Conservation (phyloP, 352 stramenopile genomes). For the Pythium chondricola region DNA sequence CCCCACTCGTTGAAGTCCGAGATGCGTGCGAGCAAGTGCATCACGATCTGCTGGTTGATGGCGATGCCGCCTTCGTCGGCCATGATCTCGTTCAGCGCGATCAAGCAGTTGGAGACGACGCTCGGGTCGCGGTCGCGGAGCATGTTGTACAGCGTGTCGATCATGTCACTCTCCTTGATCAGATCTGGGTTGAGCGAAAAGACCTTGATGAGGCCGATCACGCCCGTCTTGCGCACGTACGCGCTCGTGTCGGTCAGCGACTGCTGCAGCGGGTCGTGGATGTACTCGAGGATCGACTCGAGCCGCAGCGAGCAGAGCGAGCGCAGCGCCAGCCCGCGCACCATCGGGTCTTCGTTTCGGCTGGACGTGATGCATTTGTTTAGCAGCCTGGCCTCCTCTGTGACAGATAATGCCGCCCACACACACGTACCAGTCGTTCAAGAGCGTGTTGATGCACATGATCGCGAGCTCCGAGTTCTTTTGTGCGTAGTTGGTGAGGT, state of each 20-base stretch:
- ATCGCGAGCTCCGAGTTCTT: slow-evolving; percentile 98
- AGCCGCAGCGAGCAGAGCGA: slow-evolving; percentile 95
- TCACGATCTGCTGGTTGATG: slow-evolving; percentile 96
- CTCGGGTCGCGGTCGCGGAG: slow-evolving; percentile 95
- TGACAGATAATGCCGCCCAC: too few species aligned
- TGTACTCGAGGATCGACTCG: slow-evolving; percentile 98
- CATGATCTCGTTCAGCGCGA: slow-evolving; percentile 98
- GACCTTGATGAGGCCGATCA: slow-evolving; percentile 99
- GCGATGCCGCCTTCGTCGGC: slow-evolving; percentile 94
- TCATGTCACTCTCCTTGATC: slow-evolving; percentile 92
- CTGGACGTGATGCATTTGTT: too few species aligned
- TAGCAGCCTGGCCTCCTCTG: too few species aligned
- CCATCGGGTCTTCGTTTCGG: slow-evolving; percentile 97
- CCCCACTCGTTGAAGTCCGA: slow-evolving; percentile 99
- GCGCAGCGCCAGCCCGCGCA: slow-evolving; percentile 95
- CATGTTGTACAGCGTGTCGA: slow-evolving; percentile 99
- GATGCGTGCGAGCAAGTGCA: slow-evolving; percentile 97
- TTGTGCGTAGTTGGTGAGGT: slow-evolving; percentile 98
- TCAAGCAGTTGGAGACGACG: slow-evolving; percentile 96
- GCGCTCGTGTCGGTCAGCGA: slow-evolving; percentile 94
- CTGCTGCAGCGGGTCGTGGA: slow-evolving; percentile 87
- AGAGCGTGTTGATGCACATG: slow-evolving; percentile 99
- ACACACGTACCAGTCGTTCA: too few species aligned
- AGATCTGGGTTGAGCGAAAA: slow-evolving; percentile 89
- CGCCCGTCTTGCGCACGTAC: slow-evolving; percentile 98